Conservation (phyloP, 2,329 filamentous ascomycete genomes). For the Monascus ruber region DNA sequence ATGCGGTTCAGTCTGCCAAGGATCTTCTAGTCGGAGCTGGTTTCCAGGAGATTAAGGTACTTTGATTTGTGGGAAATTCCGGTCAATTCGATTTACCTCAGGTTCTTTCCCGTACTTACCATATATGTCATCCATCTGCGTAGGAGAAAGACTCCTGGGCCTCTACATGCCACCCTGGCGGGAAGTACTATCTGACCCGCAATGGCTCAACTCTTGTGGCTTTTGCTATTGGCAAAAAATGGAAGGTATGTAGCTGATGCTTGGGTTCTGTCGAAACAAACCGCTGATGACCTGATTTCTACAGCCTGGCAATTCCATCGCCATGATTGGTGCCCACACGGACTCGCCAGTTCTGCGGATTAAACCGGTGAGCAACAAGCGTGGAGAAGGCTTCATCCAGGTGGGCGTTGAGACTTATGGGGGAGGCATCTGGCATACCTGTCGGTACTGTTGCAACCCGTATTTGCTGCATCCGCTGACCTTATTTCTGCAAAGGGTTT, state of each 20-base stretch:
- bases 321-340: conserved; percentile 92
- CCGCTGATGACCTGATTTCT: background rate
- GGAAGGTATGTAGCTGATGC: conserved; percentile 44
- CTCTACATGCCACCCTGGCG: conserved; percentile 65
- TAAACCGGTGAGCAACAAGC: conserved; percentile 89
- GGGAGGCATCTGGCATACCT: conserved; percentile 94
- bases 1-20: conserved; percentile 74
- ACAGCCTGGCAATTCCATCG: conserved; percentile 68
- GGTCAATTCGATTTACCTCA: background rate
- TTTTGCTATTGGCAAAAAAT: conserved; percentile 81
- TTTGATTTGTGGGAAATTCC: background rate
- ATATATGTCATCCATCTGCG: conserved; percentile 1
- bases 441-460: conserved; percentile 20
- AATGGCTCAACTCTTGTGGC: conserved; percentile 88
- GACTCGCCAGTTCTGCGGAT: conserved; percentile 86
- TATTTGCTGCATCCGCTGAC: conserved; percentile 5
- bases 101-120: too few species aligned
- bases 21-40: conserved; percentile 68
- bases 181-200: conserved; percentile 92
- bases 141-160: conserved; percentile 83
- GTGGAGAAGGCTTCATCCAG: conserved; percentile 76
- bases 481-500: conserved; percentile 50
- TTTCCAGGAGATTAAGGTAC: conserved; percentile 68
- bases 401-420: conserved; percentile 95
- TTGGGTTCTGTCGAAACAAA: background rate